A percentile compares a stretch with the other conserved stretches of the same genome.
These are phyloP conservation scores for Fusarium robinianum DNA, from an alignment of 2,329 filamentous ascomycete species.

Conservation along the genomic window DNA sequence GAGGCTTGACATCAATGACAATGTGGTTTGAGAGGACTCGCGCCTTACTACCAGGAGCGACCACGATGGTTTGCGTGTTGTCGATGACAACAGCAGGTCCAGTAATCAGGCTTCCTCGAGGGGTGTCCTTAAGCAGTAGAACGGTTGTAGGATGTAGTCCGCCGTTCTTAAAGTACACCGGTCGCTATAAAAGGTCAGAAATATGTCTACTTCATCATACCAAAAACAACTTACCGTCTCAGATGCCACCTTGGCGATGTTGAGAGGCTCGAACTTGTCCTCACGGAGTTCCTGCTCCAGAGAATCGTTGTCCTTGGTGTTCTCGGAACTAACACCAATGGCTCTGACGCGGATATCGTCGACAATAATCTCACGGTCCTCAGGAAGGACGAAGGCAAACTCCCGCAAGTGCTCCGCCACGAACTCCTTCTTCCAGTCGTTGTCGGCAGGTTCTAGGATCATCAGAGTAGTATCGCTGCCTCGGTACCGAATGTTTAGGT, in stretches of 20 bases:
- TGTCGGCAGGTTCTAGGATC: constrained; percentile 45
- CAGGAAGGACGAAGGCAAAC: constrained; percentile 43
- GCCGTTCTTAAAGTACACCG: constrained; percentile 7
- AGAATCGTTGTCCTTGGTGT: constrained; percentile 13
- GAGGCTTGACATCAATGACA: constrained; percentile 29
- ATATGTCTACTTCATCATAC: too few species aligned
- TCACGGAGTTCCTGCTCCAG: constrained; percentile 12
- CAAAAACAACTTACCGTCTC: constrained; percentile 2
- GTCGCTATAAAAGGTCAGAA: too few species aligned
- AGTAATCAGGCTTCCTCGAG: constrained; percentile 3
- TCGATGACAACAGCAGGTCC: constrained; percentile 42
- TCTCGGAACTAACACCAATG: constrained; percentile 30
- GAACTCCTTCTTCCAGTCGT: constrained; percentile 41
- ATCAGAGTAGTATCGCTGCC: constrained; percentile 48
- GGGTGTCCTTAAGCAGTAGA: constrained; percentile 3
- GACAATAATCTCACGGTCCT: constrained; percentile 44
- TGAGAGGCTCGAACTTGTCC: constrained; percentile 14
- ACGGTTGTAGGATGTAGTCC: constrained; percentile 7
- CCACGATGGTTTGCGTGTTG: constrained; percentile 38
- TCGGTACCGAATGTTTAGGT: constrained; percentile 54
- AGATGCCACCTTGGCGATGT: background rate
- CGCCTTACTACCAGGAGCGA: constrained; percentile 33
- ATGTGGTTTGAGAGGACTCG: constrained; percentile 40
- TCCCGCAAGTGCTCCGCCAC: constrained; percentile 42
- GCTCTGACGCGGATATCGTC: constrained; percentile 49